phyloP scores from a whole-genome alignment of 768 basidiomycete species.

The Lactifluus volemus region DNA sequence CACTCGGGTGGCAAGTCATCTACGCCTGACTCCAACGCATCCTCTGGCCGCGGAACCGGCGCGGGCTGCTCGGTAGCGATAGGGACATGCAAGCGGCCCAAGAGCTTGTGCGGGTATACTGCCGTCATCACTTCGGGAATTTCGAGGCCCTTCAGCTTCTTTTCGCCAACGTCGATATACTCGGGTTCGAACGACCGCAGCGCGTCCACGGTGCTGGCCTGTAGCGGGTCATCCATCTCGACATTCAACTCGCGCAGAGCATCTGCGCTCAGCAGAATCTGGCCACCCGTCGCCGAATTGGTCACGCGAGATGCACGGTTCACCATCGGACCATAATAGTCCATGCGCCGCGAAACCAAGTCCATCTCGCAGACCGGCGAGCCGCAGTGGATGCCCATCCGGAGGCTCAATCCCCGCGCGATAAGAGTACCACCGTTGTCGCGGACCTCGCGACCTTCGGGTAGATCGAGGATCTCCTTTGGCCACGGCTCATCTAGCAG shows the following conservation, averaged over 20 bases:
- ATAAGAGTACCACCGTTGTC: slow-evolving; percentile 61
- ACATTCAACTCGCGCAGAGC: slow-evolving; percentile 70
- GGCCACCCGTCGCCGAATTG: slow-evolving; percentile 79
- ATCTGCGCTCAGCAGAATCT: slow-evolving; percentile 87
- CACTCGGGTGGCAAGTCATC: slow-evolving; percentile 43
- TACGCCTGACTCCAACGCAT: slow-evolving; percentile 24
- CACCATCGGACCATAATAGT: slow-evolving; percentile 95
- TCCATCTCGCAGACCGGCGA: slow-evolving; percentile 84
- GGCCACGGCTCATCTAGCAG: slow-evolving; percentile 86
- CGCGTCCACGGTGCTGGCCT: slow-evolving; percentile 49
- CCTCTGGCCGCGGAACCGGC: slow-evolving; percentile 6
- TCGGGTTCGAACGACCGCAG: slow-evolving; percentile 63
- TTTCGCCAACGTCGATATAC: slow-evolving; percentile 75
- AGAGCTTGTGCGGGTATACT: slow-evolving; percentile 69
- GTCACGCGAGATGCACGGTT: slow-evolving; percentile 86
- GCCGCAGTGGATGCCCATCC: slow-evolving; percentile 98
- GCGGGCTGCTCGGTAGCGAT: slow-evolving; percentile 1
- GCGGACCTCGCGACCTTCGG: slow-evolving; percentile 76
- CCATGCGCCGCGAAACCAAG: slow-evolving; percentile 78
- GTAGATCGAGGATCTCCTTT: slow-evolving; percentile 82
- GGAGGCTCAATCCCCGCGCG: slow-evolving; percentile 82
- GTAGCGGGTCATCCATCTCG: slow-evolving; percentile 37
- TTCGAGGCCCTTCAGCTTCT: slow-evolving; percentile 91
- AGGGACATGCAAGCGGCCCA: slow-evolving; percentile 45
- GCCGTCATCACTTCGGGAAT: slow-evolving; percentile 80